Conservation (phyloP, 176 grass and related monocot genomes). For the Guadua angustifolia region DNA sequence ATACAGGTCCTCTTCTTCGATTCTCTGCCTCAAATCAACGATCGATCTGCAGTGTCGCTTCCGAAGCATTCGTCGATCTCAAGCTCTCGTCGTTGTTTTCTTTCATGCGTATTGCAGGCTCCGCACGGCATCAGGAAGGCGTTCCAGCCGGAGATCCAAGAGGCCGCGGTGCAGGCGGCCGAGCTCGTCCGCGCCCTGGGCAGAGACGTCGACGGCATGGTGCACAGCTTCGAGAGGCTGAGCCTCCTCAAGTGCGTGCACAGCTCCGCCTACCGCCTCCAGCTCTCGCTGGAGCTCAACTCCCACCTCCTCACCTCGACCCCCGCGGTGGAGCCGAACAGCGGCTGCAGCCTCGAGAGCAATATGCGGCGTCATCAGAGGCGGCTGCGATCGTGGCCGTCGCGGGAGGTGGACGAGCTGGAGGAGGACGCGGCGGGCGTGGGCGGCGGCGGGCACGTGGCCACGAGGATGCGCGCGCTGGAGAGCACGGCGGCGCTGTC, state of each 20-base stretch:
- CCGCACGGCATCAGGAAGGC: slow-evolving; percentile 42
- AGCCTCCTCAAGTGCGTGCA: slow-evolving; percentile 54
- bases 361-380: slow-evolving; percentile 17
- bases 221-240: slow-evolving; percentile 34
- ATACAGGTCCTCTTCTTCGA: slow-evolving; percentile 45
- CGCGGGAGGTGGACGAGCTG: slow-evolving; percentile 44
- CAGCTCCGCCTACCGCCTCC: slow-evolving; percentile 46
- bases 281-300: slow-evolving; percentile 50
- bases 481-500: slow-evolving; percentile 53
- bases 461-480: slow-evolving; percentile 27
- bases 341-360: not conserved
- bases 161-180: slow-evolving; percentile 38
- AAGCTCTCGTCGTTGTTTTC: too few species aligned
- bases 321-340: not conserved
- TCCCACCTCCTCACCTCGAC: slow-evolving; percentile 38
- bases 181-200: slow-evolving; percentile 51
- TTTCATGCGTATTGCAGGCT: slow-evolving; percentile 27
- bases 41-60: not conserved
- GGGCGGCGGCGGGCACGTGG: too few species aligned
- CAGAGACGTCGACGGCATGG: slow-evolving; percentile 48
- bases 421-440: slow-evolving; percentile 36
- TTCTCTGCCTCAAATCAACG: not conserved
- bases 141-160: slow-evolving; percentile 48
- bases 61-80: not conserved
- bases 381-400: slow-evolving; percentile 53